phyloP scores from a whole-genome alignment of 495 filamentous ascomycete genomes.

The Pyronema omphalodes region DNA sequence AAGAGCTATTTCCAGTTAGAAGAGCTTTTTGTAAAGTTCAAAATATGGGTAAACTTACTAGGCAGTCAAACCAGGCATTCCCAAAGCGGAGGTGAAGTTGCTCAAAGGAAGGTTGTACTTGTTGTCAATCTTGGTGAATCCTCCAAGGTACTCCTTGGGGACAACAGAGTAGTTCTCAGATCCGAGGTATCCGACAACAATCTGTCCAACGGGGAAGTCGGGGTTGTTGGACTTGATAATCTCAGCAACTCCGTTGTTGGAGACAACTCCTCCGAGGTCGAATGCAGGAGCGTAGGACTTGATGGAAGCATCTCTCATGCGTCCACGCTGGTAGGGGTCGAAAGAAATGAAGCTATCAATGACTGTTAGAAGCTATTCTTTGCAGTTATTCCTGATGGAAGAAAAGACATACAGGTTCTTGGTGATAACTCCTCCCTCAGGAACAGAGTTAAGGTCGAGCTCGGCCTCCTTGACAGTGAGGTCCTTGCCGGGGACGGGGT shows the following conservation, averaged over 20 bases:
- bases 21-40: background rate
- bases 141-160: constrained; percentile 8
- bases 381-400: background rate
- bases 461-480: constrained; percentile 45
- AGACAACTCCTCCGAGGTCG: constrained; percentile 37
- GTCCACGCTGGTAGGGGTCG: constrained; percentile 64
- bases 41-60: constrained; percentile 28
- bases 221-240: constrained; percentile 47
- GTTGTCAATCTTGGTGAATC: constrained; percentile 36
- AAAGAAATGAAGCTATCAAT: constrained; percentile 43
- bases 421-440: constrained; percentile 49
- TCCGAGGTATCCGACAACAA: constrained; percentile 40
- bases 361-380: background rate
- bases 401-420: constrained; percentile 49
- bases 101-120: constrained; percentile 43
- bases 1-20: constrained; percentile 27
- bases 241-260: constrained; percentile 37
- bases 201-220: constrained; percentile 45
- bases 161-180: constrained; percentile 45
- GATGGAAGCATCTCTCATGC: constrained; percentile 31
- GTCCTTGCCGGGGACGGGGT: constrained; percentile 55
- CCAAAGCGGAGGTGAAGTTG: constrained; percentile 52
- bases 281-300: constrained; percentile 50
- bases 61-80: constrained; percentile 77
- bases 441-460: constrained; percentile 46